Conservation (phyloP, 202 grass and related monocot genomes). For the Schoenoplectus tabernaemontani region DNA sequence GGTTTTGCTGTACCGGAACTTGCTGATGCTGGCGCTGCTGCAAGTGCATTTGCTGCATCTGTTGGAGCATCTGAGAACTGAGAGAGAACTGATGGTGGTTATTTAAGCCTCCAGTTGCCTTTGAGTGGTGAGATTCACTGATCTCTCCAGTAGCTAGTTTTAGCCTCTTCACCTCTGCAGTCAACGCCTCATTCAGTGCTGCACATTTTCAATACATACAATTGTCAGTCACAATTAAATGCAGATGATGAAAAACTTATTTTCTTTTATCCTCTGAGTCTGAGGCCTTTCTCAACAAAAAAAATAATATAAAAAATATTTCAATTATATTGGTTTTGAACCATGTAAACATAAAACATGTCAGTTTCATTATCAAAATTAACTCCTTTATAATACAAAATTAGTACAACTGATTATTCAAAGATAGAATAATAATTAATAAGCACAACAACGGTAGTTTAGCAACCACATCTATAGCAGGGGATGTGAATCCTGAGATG, state of each 20-base stretch:
- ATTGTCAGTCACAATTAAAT: background rate
- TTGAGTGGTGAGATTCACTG: slow-evolving; percentile 25
- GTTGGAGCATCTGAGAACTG: slow-evolving; percentile 45
- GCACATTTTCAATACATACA: slow-evolving; percentile 20
- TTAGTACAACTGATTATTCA: background rate
- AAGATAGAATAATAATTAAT: background rate
- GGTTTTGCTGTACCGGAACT: slow-evolving; percentile 21
- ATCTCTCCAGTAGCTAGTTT: slow-evolving; percentile 50
- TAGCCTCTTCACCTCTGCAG: slow-evolving; percentile 47
- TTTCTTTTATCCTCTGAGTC: background rate
- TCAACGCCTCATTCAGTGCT: slow-evolving; percentile 71
- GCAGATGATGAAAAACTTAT: background rate
- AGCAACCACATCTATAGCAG: background rate
- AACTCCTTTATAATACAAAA: background rate
- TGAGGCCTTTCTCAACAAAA: background rate
- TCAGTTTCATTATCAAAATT: background rate
- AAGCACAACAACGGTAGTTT: background rate
- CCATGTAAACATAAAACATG: background rate
- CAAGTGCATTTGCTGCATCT: slow-evolving; percentile 37
- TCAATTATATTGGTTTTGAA: background rate
- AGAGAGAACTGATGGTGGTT: slow-evolving; percentile 21
- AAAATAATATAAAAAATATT: background rate
- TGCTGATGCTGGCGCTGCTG: slow-evolving; percentile 35
- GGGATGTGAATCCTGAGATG: too few relatives aligned
- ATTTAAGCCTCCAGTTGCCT: slow-evolving; percentile 29